phyloP scores from a whole-genome alignment of 2,329 filamentous ascomycete genomes.

The Neoscytalidium dimidiatum region DNA sequence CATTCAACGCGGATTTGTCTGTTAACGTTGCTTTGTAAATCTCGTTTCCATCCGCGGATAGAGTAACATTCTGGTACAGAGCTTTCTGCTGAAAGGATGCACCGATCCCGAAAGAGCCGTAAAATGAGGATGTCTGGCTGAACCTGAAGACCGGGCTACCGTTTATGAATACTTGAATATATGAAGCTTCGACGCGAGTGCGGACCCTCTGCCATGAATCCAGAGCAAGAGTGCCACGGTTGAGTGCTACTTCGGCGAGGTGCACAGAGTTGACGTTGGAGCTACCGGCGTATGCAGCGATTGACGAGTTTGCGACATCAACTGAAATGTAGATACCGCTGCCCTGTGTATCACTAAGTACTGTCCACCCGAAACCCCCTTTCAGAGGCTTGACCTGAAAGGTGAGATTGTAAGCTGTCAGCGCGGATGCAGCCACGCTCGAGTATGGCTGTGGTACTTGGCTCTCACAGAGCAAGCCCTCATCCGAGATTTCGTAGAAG shows the following conservation, averaged over 20 bases:
- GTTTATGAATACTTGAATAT: conserved; percentile 20
- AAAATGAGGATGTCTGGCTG: conserved; percentile 30
- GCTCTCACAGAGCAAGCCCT: conserved; percentile 33
- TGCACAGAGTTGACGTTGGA: not conserved
- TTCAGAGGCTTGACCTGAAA: conserved; percentile 32
- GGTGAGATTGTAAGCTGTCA: conserved; percentile 27
- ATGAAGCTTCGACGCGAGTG: not conserved
- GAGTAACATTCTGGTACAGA: conserved; percentile 27
- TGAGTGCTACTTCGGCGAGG: not conserved
- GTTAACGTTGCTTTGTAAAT: conserved; percentile 24
- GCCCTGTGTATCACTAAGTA: conserved; percentile 34
- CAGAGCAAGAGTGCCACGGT: not conserved
- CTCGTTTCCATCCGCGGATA: conserved; percentile 28
- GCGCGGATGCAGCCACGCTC: conserved; percentile 21
- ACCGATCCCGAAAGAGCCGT: conserved; percentile 36
- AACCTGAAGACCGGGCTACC: conserved; percentile 26
- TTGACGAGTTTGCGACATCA: conserved; percentile 25
- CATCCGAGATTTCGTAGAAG: conserved; percentile 30
- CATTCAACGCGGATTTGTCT: conserved; percentile 29
- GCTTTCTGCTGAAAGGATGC: conserved; percentile 33
- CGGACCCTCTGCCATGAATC: not conserved
- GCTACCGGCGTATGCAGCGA: conserved; percentile 3
- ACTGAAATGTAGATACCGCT: conserved; percentile 20
- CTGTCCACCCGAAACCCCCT: conserved; percentile 33
- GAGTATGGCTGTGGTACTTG: conserved; percentile 29